A percentile compares a stretch with the other conserved stretches of the same genome.
Conservation (phyloP, 1,139 yeast genomes). For the Zygotorulaspora mrakii region DNA sequence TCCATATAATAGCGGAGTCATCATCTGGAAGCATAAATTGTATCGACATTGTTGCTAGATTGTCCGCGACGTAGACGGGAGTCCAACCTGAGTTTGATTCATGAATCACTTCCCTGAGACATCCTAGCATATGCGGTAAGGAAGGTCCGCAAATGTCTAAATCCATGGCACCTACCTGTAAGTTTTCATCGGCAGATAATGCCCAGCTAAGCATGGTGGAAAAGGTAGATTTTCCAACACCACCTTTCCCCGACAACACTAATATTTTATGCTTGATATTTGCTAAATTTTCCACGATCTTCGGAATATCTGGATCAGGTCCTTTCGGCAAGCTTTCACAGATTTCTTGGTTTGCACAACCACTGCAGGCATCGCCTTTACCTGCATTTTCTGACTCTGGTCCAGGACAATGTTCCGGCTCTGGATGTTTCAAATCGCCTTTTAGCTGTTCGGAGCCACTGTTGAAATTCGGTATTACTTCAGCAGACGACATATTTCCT, state of each 20-base stretch:
- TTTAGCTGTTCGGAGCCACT: conserved; percentile 15
- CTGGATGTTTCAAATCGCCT: conserved; percentile 44
- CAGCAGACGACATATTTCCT: conserved; percentile 19
- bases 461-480: conserved; percentile 13
- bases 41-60: conserved; percentile 91
- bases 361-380: conserved; percentile 85
- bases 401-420: conserved; percentile 98
- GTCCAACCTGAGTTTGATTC: conserved; percentile 93
- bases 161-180: conserved; percentile 96
- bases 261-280: conserved; percentile 77
- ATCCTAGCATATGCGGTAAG: conserved; percentile 90
- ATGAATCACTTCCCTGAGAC: conserved; percentile 81
- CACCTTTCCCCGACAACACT: conserved; percentile 94
- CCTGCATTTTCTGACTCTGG: conserved; percentile 95
- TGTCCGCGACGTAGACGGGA: conserved; percentile 93
- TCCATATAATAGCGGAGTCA: conserved; percentile 94
- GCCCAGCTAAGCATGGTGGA: conserved; percentile 97
- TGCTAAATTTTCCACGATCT: conserved; percentile 64
- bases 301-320: conserved; percentile 89
- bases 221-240: conserved; percentile 96
- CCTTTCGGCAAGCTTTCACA: conserved; percentile 90
- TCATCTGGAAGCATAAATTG: conserved; percentile 92
- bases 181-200: conserved; percentile 77
- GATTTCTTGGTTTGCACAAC: conserved; percentile 89
- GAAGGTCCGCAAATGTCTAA: conserved; percentile 98